Percentiles rank a stretch among this genome's conserved stretches.
Conservation (phyloP, 202 grass and related monocot species). For the Sporobolus alterniflorus region DNA sequence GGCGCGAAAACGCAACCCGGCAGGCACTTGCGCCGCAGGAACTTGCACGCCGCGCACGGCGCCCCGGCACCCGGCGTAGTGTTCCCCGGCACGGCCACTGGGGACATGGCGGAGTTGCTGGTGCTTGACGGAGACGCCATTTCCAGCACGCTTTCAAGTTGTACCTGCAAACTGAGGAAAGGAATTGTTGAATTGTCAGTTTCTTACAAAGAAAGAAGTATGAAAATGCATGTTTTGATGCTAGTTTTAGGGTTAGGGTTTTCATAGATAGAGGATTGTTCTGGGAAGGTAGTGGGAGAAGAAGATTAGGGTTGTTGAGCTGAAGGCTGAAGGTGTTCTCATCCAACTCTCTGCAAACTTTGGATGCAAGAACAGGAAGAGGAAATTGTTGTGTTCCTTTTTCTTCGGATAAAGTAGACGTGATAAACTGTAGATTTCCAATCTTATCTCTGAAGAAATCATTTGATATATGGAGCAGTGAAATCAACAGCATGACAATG, state of each 20-base stretch:
- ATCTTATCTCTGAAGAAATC: constrained; percentile 15
- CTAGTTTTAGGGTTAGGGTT: constrained; percentile 73
- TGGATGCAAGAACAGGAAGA: constrained; percentile 25
- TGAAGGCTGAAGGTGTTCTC: neutral
- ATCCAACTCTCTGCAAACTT: constrained; percentile 31
- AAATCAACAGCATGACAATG: constrained; percentile 32
- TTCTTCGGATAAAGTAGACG: constrained; percentile 19
- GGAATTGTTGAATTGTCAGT: constrained; percentile 22
- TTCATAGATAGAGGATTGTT: constrained; percentile 37
- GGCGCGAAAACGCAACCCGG: constrained; percentile 89
- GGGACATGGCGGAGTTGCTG: constrained; percentile 44
- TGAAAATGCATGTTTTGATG: neutral
- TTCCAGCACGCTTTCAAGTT: neutral
- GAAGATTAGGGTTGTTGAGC: constrained; percentile 58
- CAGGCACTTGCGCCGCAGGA: constrained; percentile 85
- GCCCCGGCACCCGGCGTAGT: constrained; percentile 52
- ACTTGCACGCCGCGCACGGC: constrained; percentile 91
- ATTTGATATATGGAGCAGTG: constrained; percentile 27
- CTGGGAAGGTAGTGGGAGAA: neutral
- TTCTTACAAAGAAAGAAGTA: neutral
- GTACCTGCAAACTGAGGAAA: neutral
- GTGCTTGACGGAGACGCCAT: constrained; percentile 57
- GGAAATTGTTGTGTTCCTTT: constrained; percentile 2
- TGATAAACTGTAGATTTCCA: constrained; percentile 38
- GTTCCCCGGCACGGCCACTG: constrained; percentile 8